phyloP scores from a whole-genome alignment of 441 rosid genomes.

The Euphorbia celastroides region DNA sequence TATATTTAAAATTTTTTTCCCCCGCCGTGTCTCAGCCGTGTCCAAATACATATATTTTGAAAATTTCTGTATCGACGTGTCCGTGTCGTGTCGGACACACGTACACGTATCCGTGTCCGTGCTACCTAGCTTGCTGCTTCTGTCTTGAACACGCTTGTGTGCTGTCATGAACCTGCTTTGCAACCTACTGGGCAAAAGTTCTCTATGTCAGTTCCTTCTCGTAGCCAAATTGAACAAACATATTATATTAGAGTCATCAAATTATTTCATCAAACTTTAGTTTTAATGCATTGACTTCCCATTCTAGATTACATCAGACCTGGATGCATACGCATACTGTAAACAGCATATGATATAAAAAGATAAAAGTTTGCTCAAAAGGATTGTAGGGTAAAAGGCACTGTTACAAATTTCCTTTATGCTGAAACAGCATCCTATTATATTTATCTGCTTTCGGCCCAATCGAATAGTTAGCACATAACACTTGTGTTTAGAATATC shows the following conservation, averaged over 20 bases:
- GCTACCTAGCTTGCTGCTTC: slow-evolving; percentile 58
- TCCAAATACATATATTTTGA: too few relatives aligned
- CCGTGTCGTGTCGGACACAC: too few relatives aligned
- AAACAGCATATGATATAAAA: neutral
- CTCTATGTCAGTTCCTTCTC: slow-evolving; percentile 21
- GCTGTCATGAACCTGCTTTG: slow-evolving; percentile 61
- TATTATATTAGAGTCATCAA: neutral
- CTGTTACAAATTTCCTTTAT: neutral
- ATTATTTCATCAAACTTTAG: slow-evolving; percentile 4
- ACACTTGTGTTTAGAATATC: neutral
- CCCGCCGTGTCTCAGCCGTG: too few relatives aligned
- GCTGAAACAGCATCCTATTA: neutral
- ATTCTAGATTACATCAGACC: neutral
- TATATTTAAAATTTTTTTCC: too few relatives aligned
- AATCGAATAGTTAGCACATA: neutral
- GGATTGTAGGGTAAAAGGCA: neutral
- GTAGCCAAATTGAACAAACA: slow-evolving; percentile 40
- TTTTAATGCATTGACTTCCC: neutral
- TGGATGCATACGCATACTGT: neutral
- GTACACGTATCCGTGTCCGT: too few relatives aligned
- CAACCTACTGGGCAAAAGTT: slow-evolving; percentile 25
- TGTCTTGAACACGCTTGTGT: slow-evolving; percentile 73
- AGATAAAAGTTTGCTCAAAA: neutral
- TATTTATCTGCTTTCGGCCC: neutral
- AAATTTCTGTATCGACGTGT: too few relatives aligned